Conservation (phyloP, 2,329 filamentous ascomycete genomes). For the Cladosporium phlei region DNA sequence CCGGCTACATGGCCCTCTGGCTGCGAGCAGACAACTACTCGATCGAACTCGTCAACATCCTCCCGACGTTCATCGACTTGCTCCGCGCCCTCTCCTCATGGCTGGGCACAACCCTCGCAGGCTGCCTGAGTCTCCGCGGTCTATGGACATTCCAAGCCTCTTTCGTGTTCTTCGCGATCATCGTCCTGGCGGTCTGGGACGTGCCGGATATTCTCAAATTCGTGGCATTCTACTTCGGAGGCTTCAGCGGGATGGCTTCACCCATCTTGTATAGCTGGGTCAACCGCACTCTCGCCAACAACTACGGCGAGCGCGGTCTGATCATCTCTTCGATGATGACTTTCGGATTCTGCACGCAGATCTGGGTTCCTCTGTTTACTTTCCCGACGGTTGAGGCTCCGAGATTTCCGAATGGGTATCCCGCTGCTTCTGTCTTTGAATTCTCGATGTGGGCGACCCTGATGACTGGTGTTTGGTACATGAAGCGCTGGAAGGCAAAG, state of each 20-base stretch:
- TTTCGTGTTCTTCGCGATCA: slow-evolving; percentile 5
- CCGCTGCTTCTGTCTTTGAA: slow-evolving; percentile 1
- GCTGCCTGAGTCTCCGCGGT: slow-evolving; percentile 1
- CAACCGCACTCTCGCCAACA: neutral
- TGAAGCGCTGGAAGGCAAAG: slow-evolving; percentile 5
- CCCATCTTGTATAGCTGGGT: slow-evolving; percentile 7
- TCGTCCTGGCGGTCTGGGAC: slow-evolving; percentile 7
- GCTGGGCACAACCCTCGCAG: neutral
- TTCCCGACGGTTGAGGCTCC: slow-evolving; percentile 7
- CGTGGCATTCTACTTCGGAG: slow-evolving; percentile 3
- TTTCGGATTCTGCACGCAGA: slow-evolving; percentile 3
- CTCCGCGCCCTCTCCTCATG: neutral
- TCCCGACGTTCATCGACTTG: slow-evolving; percentile 37
- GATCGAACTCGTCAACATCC: slow-evolving; percentile 53
- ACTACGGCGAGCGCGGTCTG: slow-evolving; percentile 2
- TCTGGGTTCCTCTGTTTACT: slow-evolving; percentile 2
- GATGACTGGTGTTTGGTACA: neutral
- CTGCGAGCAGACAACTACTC: slow-evolving; percentile 43
- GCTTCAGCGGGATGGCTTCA: slow-evolving; percentile 4
- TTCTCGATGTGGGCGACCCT: slow-evolving; percentile 6
- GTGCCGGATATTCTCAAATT: slow-evolving; percentile 2
- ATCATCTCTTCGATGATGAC: slow-evolving; percentile 4
- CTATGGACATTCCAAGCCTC: slow-evolving; percentile 3
- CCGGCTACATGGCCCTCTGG: slow-evolving; percentile 49
- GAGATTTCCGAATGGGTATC: slow-evolving; percentile 3